Percentiles rank a stretch among this genome's conserved stretches.
Conservation (phyloP, 805 yeast genomes). For the Tanozyma kutaoensis region DNA sequence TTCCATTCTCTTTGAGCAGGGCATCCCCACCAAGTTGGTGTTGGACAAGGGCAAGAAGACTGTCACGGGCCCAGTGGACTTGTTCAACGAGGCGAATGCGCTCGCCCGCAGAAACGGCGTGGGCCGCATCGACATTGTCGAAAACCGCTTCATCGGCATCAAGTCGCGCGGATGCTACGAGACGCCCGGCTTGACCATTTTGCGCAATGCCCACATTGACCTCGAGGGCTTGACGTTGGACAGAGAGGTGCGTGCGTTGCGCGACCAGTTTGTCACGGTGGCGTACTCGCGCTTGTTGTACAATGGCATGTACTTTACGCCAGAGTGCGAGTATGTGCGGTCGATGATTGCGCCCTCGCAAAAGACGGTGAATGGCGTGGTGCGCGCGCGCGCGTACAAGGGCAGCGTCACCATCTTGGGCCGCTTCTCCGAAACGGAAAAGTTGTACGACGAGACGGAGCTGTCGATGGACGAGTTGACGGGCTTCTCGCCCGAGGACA, state of each 20-base stretch:
- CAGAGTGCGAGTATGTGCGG: slow-evolving; percentile 95
- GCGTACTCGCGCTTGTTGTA: slow-evolving; percentile 80
- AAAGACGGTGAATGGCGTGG: slow-evolving; percentile 89
- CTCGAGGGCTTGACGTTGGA: slow-evolving; percentile 94
- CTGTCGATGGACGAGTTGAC: slow-evolving; percentile 99
- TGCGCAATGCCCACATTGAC: slow-evolving; percentile 91
- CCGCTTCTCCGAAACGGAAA: slow-evolving; percentile 91
- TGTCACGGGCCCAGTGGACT: slow-evolving; percentile 80
- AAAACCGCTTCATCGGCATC: slow-evolving; percentile 96
- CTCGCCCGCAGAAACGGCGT: slow-evolving; percentile 99
- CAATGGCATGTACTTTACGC: slow-evolving; percentile 96
- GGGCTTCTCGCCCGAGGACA: slow-evolving; percentile 94
- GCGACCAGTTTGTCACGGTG: slow-evolving; percentile 94
- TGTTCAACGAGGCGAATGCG: slow-evolving; percentile 85
- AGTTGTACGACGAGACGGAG: slow-evolving; percentile 93
- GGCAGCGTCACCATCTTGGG: slow-evolving; percentile 79
- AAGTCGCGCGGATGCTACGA: slow-evolving; percentile 99
- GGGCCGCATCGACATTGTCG: slow-evolving; percentile 98
- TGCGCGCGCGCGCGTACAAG: slow-evolving; percentile 88
- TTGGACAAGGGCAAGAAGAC: slow-evolving; percentile 46
- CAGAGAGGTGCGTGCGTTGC: slow-evolving; percentile 93
- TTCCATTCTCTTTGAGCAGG: slow-evolving; percentile 69
- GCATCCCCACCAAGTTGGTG: slow-evolving; percentile 74
- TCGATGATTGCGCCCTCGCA: slow-evolving; percentile 92
- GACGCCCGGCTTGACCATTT: slow-evolving; percentile 93